Evolutionary conservation across 305 asterid genomes (phyloP).

Genomic region (Ilex paraguariensis): DNA sequence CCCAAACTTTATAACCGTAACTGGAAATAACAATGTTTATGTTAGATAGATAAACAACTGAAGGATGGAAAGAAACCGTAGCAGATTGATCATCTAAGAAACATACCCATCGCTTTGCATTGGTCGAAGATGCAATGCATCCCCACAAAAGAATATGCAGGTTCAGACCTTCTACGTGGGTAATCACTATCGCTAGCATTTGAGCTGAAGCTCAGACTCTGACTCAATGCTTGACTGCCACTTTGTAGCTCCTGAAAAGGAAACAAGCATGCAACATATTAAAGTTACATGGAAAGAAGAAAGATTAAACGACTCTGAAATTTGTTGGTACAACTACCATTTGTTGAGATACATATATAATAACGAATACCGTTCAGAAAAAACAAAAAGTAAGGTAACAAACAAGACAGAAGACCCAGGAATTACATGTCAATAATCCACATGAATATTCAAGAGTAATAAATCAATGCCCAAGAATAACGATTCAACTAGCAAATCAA

Average conservation of each 20-base stretch:
- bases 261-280: conserved; percentile 12
- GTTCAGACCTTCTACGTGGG: conserved; percentile 71
- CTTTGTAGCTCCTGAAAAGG: conserved; percentile 53
- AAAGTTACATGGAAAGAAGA: conserved; percentile 11
- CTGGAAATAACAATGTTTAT: conserved; percentile 17
- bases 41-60: too few relatives aligned
- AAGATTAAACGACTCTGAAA: too few relatives aligned
- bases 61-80: too few relatives aligned
- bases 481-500: too few relatives aligned
- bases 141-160: conserved; percentile 95
- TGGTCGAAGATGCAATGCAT: conserved; percentile 98
- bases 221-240: conserved; percentile 61
- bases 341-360: too few relatives aligned
- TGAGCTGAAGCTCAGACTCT: conserved; percentile 61
- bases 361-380: too few relatives aligned
- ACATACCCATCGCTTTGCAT: conserved; percentile 95
- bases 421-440: background rate
- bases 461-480: background rate
- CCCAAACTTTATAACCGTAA: conserved; percentile 91
- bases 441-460: background rate
- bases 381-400: background rate
- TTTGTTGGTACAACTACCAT: too few relatives aligned
- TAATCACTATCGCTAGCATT: conserved; percentile 58
- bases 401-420: background rate
- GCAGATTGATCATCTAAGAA: conserved; percentile 13